Base-by-base conservation (phyloP, 805 yeast genomes). In the Metschnikowia continentalis region DNA sequence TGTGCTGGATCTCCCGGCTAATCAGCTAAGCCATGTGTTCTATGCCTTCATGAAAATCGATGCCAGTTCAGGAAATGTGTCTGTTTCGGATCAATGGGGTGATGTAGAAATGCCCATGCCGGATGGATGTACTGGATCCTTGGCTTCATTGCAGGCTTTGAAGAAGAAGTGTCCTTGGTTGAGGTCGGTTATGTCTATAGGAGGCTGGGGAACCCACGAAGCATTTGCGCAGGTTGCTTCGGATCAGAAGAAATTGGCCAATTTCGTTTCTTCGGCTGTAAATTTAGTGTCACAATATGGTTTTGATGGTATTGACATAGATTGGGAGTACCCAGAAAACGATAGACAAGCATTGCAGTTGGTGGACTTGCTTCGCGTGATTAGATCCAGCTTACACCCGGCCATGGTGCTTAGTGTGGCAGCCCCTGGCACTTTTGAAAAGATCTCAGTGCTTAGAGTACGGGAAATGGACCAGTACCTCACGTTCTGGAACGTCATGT, bases 221-320 rank as follows among this genome's bases (percentile, higher is more conserved):
- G 63, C 72, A 0, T 75, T 79, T 50, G 64, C 64, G 20, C 64
- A 69, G 0, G 48, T 50, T 22, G 35, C 49, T 42, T 43, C 52
- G 1, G 58, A 62, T 35, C 47, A 42, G 1, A 14, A 32, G 2
- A 65, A 67, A 20, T 54, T 83, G 6, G 61, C 63, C 1, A 62
- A 40, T 0, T 88, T 91, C 64, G 78, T 82, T 2, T 46, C 61
- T 1, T 73, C 85, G 0, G 70, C 83, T 0, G 71, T 80, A 0
- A 64, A 67, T 0, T 65, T 79, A 22, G 72, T 89, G 64, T 50
- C 66, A 2, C 67, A 74, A 41, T 79, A 80, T 62, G 84, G 86
- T 0, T 83, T 94, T 61, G 97, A 94, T 65, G 98, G 99, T 0
- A 71, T 92, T 42, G 98, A 94, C 66, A 70, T 92, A 30, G 99